Evolutionary conservation across 768 basidiomycete genomes (phyloP).

Genomic region (Cantharellus anzutake): DNA sequence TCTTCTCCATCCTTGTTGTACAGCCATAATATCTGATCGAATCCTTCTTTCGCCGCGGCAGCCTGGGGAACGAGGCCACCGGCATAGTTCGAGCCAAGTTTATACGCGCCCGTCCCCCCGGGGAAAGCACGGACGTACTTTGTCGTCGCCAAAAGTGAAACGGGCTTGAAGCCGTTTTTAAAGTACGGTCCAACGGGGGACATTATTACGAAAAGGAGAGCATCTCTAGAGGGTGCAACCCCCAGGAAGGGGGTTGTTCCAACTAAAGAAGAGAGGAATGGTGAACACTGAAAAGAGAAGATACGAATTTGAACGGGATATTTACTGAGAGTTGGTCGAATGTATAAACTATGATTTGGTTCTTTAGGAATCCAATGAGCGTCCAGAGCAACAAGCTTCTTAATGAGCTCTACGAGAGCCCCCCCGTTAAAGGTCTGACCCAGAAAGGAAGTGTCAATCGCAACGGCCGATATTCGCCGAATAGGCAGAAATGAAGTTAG

Average conservation of each 20-base stretch:
- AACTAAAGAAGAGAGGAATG: constrained; percentile 6
- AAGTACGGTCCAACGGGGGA: constrained; percentile 42
- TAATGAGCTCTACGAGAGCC: constrained; percentile 31
- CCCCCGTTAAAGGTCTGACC: constrained; percentile 26
- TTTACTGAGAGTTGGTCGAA: constrained; percentile 58
- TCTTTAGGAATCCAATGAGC: constrained; percentile 66
- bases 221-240: constrained; percentile 61
- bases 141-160: constrained; percentile 46
- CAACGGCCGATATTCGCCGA: background rate
- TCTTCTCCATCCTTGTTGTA: constrained; percentile 31
- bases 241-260: constrained; percentile 26
- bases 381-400: constrained; percentile 51
- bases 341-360: constrained; percentile 66
- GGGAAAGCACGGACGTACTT: constrained; percentile 71
- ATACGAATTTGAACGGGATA: constrained; percentile 2
- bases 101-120: constrained; percentile 44
- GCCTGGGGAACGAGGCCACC: constrained; percentile 44
- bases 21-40: constrained; percentile 66
- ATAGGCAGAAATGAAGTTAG: background rate
- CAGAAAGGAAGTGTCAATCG: background rate
- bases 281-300: background rate
- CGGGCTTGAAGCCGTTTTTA: constrained; percentile 29
- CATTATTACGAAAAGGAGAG: constrained; percentile 70
- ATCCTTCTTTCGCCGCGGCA: constrained; percentile 45
- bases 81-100: constrained; percentile 48